Evolutionary conservation across 2,329 filamentous ascomycete genomes (phyloP).

Genomic region (Hymenoscyphus repandus): DNA sequence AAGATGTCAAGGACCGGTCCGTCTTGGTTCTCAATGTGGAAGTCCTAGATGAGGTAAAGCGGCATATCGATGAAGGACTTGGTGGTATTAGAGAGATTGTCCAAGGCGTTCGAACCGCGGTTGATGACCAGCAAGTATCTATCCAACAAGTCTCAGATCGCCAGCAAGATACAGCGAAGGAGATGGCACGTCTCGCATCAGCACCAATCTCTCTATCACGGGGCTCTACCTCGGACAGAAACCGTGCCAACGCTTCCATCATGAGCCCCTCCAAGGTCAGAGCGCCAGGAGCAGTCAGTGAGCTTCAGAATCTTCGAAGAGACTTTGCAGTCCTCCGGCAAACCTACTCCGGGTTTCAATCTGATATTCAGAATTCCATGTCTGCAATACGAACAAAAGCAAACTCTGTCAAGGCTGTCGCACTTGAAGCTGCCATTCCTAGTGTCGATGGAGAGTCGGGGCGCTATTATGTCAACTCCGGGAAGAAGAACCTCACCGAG

Average conservation of each 20-base stretch:
- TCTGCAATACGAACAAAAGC: conserved; percentile 76
- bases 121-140: conserved; percentile 76
- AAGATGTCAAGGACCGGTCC: conserved; percentile 88
- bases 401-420: conserved; percentile 69
- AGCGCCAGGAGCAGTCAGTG: conserved; percentile 59
- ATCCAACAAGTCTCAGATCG: conserved; percentile 85
- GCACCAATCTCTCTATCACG: conserved; percentile 23
- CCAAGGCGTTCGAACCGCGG: conserved; percentile 76
- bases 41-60: conserved; percentile 89
- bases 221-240: conserved; percentile 24
- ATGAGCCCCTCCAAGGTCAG: conserved; percentile 26
- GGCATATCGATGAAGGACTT: conserved; percentile 89
- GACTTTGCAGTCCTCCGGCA: conserved; percentile 90
- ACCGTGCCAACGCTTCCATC: conserved; percentile 22
- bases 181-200: conserved; percentile 56
- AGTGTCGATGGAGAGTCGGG: conserved; percentile 73
- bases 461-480: conserved; percentile 75
- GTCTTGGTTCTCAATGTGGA: conserved; percentile 95
- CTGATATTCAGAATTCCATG: conserved; percentile 87
- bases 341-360: conserved; percentile 86
- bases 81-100: conserved; percentile 74
- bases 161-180: conserved; percentile 83
- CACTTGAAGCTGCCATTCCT: conserved; percentile 65
- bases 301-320: conserved; percentile 76
- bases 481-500: conserved; percentile 79